These are phyloP conservation scores for Phalaenopsis hybrid DNA, from an alignment of 116 monocot genomes.

Conservation along the genomic window DNA sequence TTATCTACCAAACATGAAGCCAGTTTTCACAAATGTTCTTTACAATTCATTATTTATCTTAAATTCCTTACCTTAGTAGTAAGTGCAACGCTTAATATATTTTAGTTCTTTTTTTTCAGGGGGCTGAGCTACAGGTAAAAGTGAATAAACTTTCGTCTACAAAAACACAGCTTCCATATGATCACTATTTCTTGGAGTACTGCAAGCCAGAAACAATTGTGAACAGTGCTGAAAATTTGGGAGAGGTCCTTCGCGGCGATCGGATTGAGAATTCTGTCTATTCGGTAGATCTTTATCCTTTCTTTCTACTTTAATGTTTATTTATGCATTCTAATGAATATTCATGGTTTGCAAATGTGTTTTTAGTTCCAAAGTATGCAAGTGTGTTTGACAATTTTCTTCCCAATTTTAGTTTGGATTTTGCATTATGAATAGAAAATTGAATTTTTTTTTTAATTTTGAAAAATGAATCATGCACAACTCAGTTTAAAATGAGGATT, in stretches of 20 bases:
- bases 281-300: conserved; percentile 19
- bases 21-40: not conserved
- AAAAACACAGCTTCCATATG: conserved; percentile 88
- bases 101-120: conserved; percentile 21
- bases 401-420: too few species aligned
- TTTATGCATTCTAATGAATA: too few species aligned
- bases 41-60: not conserved
- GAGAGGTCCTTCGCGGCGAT: conserved; percentile 78
- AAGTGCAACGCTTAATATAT: not conserved
- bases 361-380: too few species aligned
- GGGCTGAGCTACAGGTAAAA: conserved; percentile 75
- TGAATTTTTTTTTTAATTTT: too few species aligned
- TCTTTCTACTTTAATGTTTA: too few species aligned
- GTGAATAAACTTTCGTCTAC: conserved; percentile 86
- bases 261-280: conserved; percentile 85
- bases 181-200: conserved; percentile 74
- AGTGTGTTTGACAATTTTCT: too few species aligned
- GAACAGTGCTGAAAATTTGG: conserved; percentile 87
- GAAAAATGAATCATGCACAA: not conserved
- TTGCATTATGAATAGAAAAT: too few species aligned
- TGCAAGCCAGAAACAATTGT: conserved; percentile 60
- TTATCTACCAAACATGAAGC: not conserved
- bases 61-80: not conserved
- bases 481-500: conserved; percentile 75
- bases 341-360: too few species aligned